phyloP scores from a whole-genome alignment of 371 early-diverging fungal species.

The Gilbertella persicaria region DNA sequence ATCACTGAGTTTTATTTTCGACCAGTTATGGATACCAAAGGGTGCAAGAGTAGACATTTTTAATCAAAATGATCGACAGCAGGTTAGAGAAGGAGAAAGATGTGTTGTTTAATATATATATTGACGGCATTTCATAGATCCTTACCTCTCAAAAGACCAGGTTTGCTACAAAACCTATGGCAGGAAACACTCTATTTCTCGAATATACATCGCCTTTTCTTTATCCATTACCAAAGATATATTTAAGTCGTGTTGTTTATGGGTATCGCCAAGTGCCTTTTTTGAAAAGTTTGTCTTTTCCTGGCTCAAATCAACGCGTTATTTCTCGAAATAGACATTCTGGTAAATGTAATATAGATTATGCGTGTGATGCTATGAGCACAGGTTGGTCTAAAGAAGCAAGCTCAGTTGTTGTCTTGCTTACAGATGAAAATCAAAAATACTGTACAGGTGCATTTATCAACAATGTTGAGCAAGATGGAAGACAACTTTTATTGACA shows the following conservation, averaged over 20 bases:
- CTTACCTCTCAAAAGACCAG: not conserved
- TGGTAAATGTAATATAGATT: constrained; percentile 52
- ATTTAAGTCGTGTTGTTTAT: constrained; percentile 42
- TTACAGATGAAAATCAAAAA: constrained; percentile 49
- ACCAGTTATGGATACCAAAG: constrained; percentile 37
- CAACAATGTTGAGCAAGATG: constrained; percentile 51
- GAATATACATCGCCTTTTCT: constrained; percentile 25
- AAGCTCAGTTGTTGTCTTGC: constrained; percentile 49
- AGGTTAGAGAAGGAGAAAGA: not conserved
- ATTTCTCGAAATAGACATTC: constrained; percentile 16
- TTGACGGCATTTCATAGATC: not conserved
- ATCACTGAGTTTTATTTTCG: constrained; percentile 50
- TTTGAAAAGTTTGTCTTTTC: not conserved
- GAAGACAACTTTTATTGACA: constrained; percentile 51
- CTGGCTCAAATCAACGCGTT: constrained; percentile 2
- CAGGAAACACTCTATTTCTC: constrained; percentile 36
- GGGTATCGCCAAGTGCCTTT: constrained; percentile 38
- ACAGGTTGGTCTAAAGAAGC: constrained; percentile 34
- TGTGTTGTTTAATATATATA: not conserved
- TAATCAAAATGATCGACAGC: constrained; percentile 4
- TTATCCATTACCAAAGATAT: constrained; percentile 23
- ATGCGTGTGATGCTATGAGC: constrained; percentile 39
- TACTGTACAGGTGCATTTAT: constrained; percentile 54
- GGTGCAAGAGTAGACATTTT: constrained; percentile 41
- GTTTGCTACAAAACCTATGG: constrained; percentile 45